Percentiles rank a stretch among this genome's conserved stretches.
Evolutionary conservation across 345 rosid genomes (phyloP).

Genomic region (Trapa incisa): DNA sequence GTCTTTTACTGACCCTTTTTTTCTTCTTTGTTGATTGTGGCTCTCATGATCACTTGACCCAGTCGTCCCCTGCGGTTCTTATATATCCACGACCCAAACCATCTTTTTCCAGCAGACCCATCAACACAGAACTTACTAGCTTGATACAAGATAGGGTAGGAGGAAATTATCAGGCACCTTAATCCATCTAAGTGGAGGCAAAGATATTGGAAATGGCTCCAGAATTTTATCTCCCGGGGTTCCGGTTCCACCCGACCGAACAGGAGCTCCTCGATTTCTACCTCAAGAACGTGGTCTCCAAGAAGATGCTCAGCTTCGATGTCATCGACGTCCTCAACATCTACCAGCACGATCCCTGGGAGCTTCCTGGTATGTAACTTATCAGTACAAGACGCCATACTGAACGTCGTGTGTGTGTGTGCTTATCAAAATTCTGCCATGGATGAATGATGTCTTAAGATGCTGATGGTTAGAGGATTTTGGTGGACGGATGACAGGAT

Average conservation of each 20-base stretch:
- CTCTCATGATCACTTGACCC: no score
- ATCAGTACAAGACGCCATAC: no score
- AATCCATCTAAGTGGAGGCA: no score
- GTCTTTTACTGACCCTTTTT: no score
- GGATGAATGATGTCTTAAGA: not conserved
- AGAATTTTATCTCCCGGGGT: constrained; percentile 64
- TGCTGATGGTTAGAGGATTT: not conserved
- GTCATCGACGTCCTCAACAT: constrained; percentile 63
- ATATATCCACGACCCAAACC: no score
- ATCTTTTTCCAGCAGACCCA: no score
- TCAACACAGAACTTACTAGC: no score
- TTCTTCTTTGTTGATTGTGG: no score
- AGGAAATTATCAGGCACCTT: no score
- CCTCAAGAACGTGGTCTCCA: constrained; percentile 55
- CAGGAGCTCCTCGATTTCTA: constrained; percentile 86
- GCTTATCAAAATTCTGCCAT: not conserved
- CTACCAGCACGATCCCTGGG: constrained; percentile 69
- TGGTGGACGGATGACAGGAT: constrained; percentile 17
- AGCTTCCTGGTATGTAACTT: constrained; percentile 49
- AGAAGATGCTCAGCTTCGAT: constrained; percentile 28
- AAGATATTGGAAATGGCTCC: not conserved
- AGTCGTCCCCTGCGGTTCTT: no score
- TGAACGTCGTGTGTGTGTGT: no score
- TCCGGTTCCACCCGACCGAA: constrained; percentile 91
- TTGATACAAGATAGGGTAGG: no score